A percentile compares a stretch with the other conserved stretches of the same genome.
These are phyloP conservation scores for Fibroporia radiculosa DNA, from an alignment of 768 basidiomycete species.

Conservation along the genomic window DNA sequence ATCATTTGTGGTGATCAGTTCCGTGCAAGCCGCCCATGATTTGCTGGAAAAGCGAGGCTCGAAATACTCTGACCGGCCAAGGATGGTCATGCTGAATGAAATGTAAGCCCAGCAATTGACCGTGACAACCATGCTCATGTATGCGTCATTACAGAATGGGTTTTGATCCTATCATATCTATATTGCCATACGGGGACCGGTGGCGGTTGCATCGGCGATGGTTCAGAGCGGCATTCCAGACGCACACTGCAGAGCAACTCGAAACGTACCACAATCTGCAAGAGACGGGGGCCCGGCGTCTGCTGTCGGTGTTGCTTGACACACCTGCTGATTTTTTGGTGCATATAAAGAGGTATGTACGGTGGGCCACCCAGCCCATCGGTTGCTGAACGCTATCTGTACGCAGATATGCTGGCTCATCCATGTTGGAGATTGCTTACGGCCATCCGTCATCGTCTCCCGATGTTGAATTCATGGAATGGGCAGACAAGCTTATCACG, in stretches of 20 bases:
- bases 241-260: background rate
- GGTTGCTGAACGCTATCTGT: background rate
- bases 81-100: slow-evolving; percentile 8
- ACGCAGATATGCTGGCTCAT: slow-evolving; percentile 13
- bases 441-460: slow-evolving; percentile 23
- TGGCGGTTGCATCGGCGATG: slow-evolving; percentile 22
- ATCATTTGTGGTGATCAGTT: slow-evolving; percentile 9
- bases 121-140: background rate
- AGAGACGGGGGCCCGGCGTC: slow-evolving; percentile 16
- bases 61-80: slow-evolving; percentile 13
- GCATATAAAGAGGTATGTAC: slow-evolving; percentile 11
- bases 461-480: slow-evolving; percentile 23
- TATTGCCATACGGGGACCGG: slow-evolving; percentile 18
- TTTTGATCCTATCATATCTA: slow-evolving; percentile 2
- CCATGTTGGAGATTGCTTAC: slow-evolving; percentile 26
- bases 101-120: slow-evolving; percentile 12
- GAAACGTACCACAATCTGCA: slow-evolving; percentile 1
- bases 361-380: background rate
- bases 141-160: background rate
- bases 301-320: slow-evolving; percentile 20
- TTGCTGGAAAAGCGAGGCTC: slow-evolving; percentile 15
- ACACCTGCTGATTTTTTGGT: slow-evolving; percentile 16
- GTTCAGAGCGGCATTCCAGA: slow-evolving; percentile 15
- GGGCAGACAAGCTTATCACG: slow-evolving; percentile 19
- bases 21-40: slow-evolving; percentile 8